Evolutionary conservation across 2,329 filamentous ascomycete species (phyloP), one percentile per base, ranked within the genome.

Genomic region (Myriosclerotinia curreyana): DNA sequence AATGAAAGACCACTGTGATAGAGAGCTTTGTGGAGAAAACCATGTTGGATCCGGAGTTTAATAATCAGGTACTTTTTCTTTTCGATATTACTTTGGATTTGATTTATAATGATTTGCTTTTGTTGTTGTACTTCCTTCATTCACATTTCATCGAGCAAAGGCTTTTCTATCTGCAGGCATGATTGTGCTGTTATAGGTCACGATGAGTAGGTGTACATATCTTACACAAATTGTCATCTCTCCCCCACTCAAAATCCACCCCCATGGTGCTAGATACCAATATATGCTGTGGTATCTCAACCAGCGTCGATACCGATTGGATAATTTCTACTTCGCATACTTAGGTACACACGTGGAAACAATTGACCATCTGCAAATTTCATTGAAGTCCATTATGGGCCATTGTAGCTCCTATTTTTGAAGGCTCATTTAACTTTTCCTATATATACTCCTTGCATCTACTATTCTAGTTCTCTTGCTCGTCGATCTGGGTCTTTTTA

Each of bases 1-100:
- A 78, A 77, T 5, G 82, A 88, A 73, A 87, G 80, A 0, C 78
- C 79, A 0, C 84, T n/a, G n/a, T n/a, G n/a, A 84, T 67, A 77
- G 84, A 38, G 83, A 77, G 3, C n/a, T 69, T 74, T 12, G 81
- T 88, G 2, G 81, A 88, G 74, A 84, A 85, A 72, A 76, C 88
- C 44, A 76, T 88, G 48, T 78, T 88, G 12, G 80, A 79, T 66
- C 81, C 81, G 15, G 76, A 75, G 53, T 81, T 80, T 69, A 77
- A n/a, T n/a, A n/a, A n/a, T n/a, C n/a, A n/a, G n/a, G n/a, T n/a
- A n/a, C n/a, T n/a, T n/a, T n/a, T 51, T 51, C 9, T 6, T 34
- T 28, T 51, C 49, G 28, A 51, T 51, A 51, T 51, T 51, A 34
- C 28, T 17, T 51, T 28, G 49, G 49, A 11, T 17, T 51, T 11